Conservation (phyloP, 805 yeast genomes). For the Yamadazyma kitorensis region DNA sequence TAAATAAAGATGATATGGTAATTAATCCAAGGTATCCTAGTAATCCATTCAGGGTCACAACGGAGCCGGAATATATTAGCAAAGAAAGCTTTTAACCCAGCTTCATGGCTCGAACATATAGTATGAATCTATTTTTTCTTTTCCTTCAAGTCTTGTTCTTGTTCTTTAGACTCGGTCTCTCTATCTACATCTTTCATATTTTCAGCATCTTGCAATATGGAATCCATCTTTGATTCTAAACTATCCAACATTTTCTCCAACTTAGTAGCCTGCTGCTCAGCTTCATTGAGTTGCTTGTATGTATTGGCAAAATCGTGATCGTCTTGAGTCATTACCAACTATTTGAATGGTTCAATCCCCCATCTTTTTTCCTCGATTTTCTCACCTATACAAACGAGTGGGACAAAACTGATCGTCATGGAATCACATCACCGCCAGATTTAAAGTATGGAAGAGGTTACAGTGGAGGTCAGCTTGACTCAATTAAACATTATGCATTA, state of each 20-base stretch:
- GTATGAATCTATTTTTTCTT: background rate
- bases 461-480: too few species aligned
- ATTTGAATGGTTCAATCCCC: too few species aligned
- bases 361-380: too few species aligned
- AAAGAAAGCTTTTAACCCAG: too few species aligned
- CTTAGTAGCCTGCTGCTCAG: slow-evolving; percentile 59
- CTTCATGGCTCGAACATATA: background rate
- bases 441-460: too few species aligned
- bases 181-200: slow-evolving; percentile 11
- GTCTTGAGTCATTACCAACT: slow-evolving; percentile 9
- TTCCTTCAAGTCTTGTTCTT: background rate
- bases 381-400: too few species aligned
- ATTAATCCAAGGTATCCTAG: slow-evolving; percentile 67
- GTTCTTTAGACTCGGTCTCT: background rate
- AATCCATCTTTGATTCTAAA: slow-evolving; percentile 63
- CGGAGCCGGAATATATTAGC: slow-evolving; percentile 54
- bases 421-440: too few species aligned
- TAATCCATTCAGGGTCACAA: slow-evolving; percentile 67
- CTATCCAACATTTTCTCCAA: slow-evolving; percentile 64
- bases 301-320: slow-evolving; percentile 23
- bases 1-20: slow-evolving; percentile 36
- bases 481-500: too few species aligned
- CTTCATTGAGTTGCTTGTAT: slow-evolving; percentile 60
- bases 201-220: slow-evolving; percentile 50
- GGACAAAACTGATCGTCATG: too few species aligned